Conservation (phyloP, 768 basidiomycete genomes). For the Chalciporus piperatus region DNA sequence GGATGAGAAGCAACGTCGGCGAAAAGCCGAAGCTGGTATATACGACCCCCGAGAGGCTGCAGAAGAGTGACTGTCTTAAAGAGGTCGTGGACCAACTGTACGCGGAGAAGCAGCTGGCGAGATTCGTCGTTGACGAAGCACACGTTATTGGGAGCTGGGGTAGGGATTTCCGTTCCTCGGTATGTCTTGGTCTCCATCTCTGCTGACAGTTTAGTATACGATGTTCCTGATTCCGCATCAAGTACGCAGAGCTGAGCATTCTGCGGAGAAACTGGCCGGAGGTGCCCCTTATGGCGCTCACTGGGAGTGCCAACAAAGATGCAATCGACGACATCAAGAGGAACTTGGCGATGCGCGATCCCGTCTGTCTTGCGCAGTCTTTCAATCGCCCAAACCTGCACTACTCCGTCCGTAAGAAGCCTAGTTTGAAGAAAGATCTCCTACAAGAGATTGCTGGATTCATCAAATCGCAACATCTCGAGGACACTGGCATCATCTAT, state of each 20-base stretch:
- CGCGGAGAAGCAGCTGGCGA: constrained; percentile 55
- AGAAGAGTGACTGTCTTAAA: constrained; percentile 55
- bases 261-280: constrained; percentile 73
- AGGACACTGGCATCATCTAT: constrained; percentile 82
- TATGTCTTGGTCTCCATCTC: constrained; percentile 34
- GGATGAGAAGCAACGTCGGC: constrained; percentile 37
- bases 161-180: constrained; percentile 84
- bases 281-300: constrained; percentile 93
- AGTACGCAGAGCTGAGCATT: constrained; percentile 69
- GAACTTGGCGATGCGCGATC: constrained; percentile 61
- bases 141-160: constrained; percentile 97
- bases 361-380: constrained; percentile 65
- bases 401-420: constrained; percentile 63
- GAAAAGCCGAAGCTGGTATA: constrained; percentile 72
- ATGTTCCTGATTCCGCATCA: constrained; percentile 11
- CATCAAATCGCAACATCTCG: constrained; percentile 55
- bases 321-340: constrained; percentile 77
- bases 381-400: constrained; percentile 93
- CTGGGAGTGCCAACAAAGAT: constrained; percentile 85
- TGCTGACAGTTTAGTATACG: background rate
- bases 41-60: constrained; percentile 88
- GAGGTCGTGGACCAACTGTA: constrained; percentile 59
- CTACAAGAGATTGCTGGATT: constrained; percentile 64
- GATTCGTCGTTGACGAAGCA: constrained; percentile 96
- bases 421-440: constrained; percentile 39